Base-by-base conservation (phyloP, 139 green algal species). In the Asterochloris sp. region DNA sequence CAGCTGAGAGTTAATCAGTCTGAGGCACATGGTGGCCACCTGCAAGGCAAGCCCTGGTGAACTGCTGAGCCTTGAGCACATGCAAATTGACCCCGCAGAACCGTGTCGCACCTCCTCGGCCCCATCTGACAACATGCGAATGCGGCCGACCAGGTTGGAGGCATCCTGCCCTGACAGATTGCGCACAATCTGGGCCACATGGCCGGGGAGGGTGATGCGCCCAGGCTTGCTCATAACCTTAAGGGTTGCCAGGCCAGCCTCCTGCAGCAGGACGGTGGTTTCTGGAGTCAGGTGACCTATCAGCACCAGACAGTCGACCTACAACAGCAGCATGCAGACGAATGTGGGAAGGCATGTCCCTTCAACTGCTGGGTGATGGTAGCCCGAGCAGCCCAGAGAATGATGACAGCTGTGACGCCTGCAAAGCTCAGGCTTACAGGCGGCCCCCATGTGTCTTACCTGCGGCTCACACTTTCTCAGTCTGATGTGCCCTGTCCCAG, bases 191-290 rank as follows among this genome's bases (percentile, higher is more conserved):
- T 85, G 82, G 54, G 88, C 86, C 63, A 93, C 83, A 62, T 94
- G 83, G 11, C 85, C 76, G 62, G 88, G 76, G 38, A 82, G 54
- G 11, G 73, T 84, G 82, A 92, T 91, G 74, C 92, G 68, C 24
- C 83, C 82, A 13, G 78, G 27, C 64, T 85, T 60, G 68, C 67
- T 80, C 87, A 94, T 83, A 61, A 96, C 85, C 27, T 88, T 85
- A 79, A 96, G 62, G 38, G 94, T 97, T 14, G 89, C 77, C 38
- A 88, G 66, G 21, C 94, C 94, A 83, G 91, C 82, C 87, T 98
- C 90, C 80, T 93, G 89, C 4, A 92, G 27, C 78, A 82, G 19
- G 11, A 69, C 62, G 26, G 10, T 61, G 38, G 38, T 54, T 10
- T 54, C 2, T 2, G 38, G 38, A 10, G 38, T 54, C 38, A 54